Evolutionary conservation across 1,284 basidiomycete genomes (phyloP).

Genomic region (Mycosarcoma maydis): DNA sequence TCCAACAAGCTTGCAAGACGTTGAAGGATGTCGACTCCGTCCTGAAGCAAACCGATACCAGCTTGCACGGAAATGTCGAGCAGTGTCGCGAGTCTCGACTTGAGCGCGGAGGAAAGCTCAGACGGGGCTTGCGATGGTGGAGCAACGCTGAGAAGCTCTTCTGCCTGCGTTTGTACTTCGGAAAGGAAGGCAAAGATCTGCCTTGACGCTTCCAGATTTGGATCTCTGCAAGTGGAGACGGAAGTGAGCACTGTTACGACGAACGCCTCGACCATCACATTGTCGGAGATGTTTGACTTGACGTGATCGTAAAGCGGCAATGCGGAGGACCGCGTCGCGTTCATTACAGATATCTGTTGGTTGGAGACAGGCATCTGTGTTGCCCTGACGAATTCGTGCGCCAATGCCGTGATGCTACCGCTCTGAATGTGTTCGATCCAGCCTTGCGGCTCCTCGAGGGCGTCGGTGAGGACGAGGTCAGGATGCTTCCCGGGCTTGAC

Average conservation of each 20-base stretch:
- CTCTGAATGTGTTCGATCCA: slow-evolving; percentile 57
- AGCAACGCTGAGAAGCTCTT: slow-evolving; percentile 8
- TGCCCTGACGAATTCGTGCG: slow-evolving; percentile 61
- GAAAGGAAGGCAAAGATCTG: slow-evolving; percentile 11
- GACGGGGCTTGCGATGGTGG: not conserved
- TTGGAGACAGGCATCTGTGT: slow-evolving; percentile 43
- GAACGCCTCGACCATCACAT: slow-evolving; percentile 15
- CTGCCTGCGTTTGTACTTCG: slow-evolving; percentile 10
- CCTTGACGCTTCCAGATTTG: not conserved
- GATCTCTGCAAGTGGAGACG: slow-evolving; percentile 1
- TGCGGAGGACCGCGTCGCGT: slow-evolving; percentile 10
- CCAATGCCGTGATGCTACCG: slow-evolving; percentile 54
- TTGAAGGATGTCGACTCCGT: not conserved
- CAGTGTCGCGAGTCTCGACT: slow-evolving; percentile 18
- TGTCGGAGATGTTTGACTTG: not conserved
- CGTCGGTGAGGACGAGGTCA: slow-evolving; percentile 44
- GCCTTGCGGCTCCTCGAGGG: slow-evolving; percentile 25
- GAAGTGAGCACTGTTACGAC: slow-evolving; percentile 13
- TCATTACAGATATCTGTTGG: not conserved
- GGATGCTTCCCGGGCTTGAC: slow-evolving; percentile 45
- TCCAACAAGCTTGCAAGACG: slow-evolving; percentile 5
- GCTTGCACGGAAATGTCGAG: slow-evolving; percentile 19
- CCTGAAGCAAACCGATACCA: slow-evolving; percentile 8
- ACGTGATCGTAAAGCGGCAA: slow-evolving; percentile 6
- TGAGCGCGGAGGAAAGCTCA: slow-evolving; percentile 3